Evolutionary conservation across 2,329 filamentous ascomycete genomes (phyloP).

Genomic region (Colletotrichum sp.): DNA sequence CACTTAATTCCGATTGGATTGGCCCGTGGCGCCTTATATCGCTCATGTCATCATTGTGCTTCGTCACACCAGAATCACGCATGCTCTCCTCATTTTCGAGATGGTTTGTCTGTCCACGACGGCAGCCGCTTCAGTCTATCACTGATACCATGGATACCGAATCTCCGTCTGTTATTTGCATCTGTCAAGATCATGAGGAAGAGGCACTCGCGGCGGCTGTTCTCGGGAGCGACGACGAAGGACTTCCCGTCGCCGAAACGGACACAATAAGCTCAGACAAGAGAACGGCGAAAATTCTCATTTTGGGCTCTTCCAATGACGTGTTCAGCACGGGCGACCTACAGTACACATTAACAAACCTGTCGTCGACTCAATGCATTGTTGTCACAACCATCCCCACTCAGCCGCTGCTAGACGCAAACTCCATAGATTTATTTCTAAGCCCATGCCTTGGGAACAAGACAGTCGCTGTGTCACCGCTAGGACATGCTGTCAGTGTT

Average conservation of each 20-base stretch:
- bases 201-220: background rate
- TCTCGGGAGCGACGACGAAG: background rate
- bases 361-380: background rate
- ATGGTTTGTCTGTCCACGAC: background rate
- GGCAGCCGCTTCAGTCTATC: background rate
- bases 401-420: background rate
- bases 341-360: background rate
- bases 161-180: background rate
- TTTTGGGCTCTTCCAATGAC: background rate
- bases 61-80: background rate
- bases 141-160: background rate
- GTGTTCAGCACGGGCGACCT: background rate
- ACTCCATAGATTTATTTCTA: background rate
- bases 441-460: background rate
- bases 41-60: background rate
- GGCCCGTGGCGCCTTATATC: background rate
- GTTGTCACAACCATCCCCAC: background rate
- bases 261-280: background rate
- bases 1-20: background rate
- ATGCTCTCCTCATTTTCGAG: background rate
- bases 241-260: background rate
- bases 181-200: background rate
- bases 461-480: accelerated
- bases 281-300: background rate
- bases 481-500: background rate